These are phyloP conservation scores for Puccinia hordei DNA, from an alignment of 1,284 basidiomycete genomes.

Conservation along the genomic window DNA sequence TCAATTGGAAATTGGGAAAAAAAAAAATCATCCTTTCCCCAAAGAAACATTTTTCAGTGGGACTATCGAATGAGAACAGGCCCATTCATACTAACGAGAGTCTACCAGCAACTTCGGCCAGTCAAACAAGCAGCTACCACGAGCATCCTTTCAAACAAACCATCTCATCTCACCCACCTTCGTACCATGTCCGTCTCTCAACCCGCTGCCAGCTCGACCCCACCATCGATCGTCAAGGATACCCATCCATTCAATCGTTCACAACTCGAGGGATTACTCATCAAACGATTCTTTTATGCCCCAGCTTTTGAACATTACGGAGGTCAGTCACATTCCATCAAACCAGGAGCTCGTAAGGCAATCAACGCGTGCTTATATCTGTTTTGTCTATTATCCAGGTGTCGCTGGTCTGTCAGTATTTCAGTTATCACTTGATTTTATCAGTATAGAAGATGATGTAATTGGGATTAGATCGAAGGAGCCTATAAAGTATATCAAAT, in stretches of 20 bases:
- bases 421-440: neutral
- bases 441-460: constrained; percentile 12
- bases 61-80: constrained; percentile 19
- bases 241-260: constrained; percentile 84
- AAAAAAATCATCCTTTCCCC: neutral
- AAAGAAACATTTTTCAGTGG: neutral
- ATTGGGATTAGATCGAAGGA: too few relatives aligned
- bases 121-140: neutral
- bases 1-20: neutral
- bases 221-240: constrained; percentile 24
- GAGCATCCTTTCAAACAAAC: neutral
- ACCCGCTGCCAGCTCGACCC: neutral
- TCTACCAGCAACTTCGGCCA: constrained; percentile 3
- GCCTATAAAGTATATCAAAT: neutral
- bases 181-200: constrained; percentile 1
- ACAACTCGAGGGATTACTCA: constrained; percentile 82
- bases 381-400: constrained; percentile 22
- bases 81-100: constrained; percentile 5
- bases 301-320: constrained; percentile 99
- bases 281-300: constrained; percentile 94
- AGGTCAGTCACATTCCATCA: constrained; percentile 64
- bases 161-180: neutral
- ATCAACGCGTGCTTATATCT: neutral
- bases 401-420: constrained; percentile 34
- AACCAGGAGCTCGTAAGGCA: neutral